Base-by-base conservation (phyloP, 1,284 basidiomycete species). In the Irpex rosettiformis region DNA sequence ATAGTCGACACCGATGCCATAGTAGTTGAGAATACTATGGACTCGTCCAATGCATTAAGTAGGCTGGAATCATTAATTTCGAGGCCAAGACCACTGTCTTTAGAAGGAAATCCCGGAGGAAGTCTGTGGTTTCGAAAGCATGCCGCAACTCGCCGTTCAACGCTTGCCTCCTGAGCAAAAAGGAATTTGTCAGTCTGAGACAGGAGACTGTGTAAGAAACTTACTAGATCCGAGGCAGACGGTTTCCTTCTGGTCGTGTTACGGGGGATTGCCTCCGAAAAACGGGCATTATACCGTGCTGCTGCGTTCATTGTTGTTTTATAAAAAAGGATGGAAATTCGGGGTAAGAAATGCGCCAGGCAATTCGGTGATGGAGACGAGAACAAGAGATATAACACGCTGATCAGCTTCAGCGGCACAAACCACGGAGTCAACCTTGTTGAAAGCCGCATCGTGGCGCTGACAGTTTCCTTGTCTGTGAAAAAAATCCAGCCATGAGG, bases 41-140 rank as follows among this genome's bases (percentile, higher is more conserved):
- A 22, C 43, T 45, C 43, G 43, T n/a, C 16, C n/a, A 45, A 22
- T 8, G 43, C 43, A n/a, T 18, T 45, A n/a, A 45, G 43, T 18
- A 45, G 43, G 18, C 43, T 45, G 18, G 43, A n/a, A 18, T 45
- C 43, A 98, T 73, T 96, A 96, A 4, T 91, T 98, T 76, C 97
- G 96, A 79, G 70, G 75, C 62, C 88, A 94, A 2, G 96, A 93
- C 0, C 82, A 91, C 74, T 77, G 77, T 63, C 76, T 98, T 30
- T 88, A 93, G 69, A 78, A 75, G 2, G 78, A 85, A 63, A 81
- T 88, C 59, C 93, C 94, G 0, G 82, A 91, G 52, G 81, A 95
- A 60, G 21, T n/a, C n/a, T 45, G 7, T 22, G 43, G 21, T 18
- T n/a, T 18, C 7, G 43, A 18, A 45, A 45, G 21, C 7, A 45